phyloP scores from a whole-genome alignment of 2,329 filamentous ascomycete species.

The Zalaria obscura region DNA sequence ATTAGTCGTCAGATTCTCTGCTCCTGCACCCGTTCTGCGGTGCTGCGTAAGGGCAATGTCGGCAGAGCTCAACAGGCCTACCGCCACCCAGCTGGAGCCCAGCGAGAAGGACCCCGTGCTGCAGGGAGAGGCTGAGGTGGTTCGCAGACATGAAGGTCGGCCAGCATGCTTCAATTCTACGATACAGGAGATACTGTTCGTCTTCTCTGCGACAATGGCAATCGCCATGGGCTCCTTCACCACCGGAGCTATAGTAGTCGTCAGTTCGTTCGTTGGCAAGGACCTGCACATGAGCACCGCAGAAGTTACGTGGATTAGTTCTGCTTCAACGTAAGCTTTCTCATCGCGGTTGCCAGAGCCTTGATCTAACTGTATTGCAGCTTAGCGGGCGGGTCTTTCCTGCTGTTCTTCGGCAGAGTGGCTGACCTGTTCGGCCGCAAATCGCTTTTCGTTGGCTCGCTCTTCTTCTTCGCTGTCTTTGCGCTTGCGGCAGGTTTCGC shows the following conservation, averaged over 20 bases:
- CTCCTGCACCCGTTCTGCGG: too few species aligned
- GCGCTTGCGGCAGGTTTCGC: slow-evolving; percentile 46
- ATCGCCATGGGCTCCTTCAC: slow-evolving; percentile 49
- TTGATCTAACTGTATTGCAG: slow-evolving; percentile 17
- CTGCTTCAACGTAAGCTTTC: slow-evolving; percentile 38
- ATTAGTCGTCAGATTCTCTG: too few species aligned
- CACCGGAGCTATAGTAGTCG: slow-evolving; percentile 44
- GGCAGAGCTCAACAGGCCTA: too few species aligned
- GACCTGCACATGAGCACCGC: slow-evolving; percentile 50
- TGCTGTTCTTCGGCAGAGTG: slow-evolving; percentile 51
- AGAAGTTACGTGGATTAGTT: slow-evolving; percentile 54
- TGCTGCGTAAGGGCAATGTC: too few species aligned
- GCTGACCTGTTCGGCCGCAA: slow-evolving; percentile 55
- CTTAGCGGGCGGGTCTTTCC: slow-evolving; percentile 48
- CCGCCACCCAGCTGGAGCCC: neutral
- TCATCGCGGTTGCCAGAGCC: neutral
- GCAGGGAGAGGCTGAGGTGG: neutral
- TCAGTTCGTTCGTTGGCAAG: slow-evolving; percentile 44
- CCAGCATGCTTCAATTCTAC: slow-evolving; percentile 49
- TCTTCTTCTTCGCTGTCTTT: slow-evolving; percentile 44
- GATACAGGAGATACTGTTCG: slow-evolving; percentile 49
- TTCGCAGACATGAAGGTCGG: slow-evolving; percentile 16
- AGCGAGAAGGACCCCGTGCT: neutral
- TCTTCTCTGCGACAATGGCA: slow-evolving; percentile 52
- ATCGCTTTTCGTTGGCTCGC: slow-evolving; percentile 43